Conservation (phyloP, 306 rosid genomes). For the Quercus suber region DNA sequence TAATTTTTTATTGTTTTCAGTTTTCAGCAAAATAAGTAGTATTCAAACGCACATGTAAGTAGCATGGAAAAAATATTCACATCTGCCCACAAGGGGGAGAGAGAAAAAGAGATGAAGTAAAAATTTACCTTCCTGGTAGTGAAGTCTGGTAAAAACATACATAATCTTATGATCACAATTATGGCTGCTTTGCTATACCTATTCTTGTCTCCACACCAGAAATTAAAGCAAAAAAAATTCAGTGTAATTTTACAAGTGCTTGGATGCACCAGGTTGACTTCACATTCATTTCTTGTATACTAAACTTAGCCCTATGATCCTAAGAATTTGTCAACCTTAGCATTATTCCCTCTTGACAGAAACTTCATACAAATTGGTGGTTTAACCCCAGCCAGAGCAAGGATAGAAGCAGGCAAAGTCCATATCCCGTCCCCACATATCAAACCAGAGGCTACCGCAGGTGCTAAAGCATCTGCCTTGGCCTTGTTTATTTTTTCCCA, state of each 20-base stretch:
- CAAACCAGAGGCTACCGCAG: slow-evolving; percentile 15
- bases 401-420: slow-evolving; percentile 5
- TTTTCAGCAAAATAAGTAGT: too few species aligned
- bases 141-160: too few species aligned
- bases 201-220: too few species aligned
- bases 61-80: too few species aligned
- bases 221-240: neutral
- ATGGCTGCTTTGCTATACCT: too few species aligned
- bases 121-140: too few species aligned
- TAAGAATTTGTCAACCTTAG: neutral
- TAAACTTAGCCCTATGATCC: neutral
- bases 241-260: neutral
- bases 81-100: too few species aligned
- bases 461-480: neutral
- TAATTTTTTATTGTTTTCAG: too few species aligned
- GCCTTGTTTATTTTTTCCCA: neutral
- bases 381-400: slow-evolving; percentile 9
- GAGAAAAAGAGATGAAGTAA: too few species aligned
- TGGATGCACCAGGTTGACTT: neutral
- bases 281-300: neutral
- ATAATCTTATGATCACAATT: too few species aligned
- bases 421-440: slow-evolving; percentile 14
- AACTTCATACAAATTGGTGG: slow-evolving; percentile 17
- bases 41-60: too few species aligned
- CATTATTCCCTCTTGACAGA: neutral